These are phyloP conservation scores for Rhododendron mucronatum DNA, from an alignment of 148 eudicot genomes.

Conservation along the genomic window DNA sequence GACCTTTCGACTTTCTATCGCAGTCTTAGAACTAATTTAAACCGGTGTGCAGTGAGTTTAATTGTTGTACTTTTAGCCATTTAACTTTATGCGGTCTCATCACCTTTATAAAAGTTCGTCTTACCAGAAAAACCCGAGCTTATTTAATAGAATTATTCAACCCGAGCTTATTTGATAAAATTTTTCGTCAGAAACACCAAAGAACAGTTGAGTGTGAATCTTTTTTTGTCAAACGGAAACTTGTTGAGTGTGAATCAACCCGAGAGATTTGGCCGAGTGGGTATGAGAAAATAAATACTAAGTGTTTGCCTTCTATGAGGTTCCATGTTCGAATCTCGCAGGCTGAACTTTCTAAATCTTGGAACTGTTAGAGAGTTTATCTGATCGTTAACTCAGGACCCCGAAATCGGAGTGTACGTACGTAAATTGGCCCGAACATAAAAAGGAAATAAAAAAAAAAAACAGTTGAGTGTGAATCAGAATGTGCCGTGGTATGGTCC, in stretches of 20 bases:
- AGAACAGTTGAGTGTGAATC: neutral
- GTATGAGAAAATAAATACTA: no score
- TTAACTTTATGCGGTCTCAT: no score
- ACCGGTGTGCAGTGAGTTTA: no score
- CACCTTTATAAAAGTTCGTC: no score
- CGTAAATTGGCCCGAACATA: neutral
- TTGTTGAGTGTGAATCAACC: neutral
- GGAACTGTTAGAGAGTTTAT: no score
- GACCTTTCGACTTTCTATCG: neutral
- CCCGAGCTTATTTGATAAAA: neutral
- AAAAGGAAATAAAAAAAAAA: neutral
- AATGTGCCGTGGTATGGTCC: neutral
- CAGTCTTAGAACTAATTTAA: no score
- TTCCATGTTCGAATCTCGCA: neutral
- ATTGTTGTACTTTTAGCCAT: neutral
- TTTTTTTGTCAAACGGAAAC: no score
- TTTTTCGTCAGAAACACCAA: neutral
- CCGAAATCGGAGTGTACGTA: no score
- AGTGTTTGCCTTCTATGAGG: neutral
- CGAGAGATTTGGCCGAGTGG: neutral
- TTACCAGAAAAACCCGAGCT: neutral
- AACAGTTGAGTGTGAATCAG: neutral
- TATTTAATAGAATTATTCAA: neutral
- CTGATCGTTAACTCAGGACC: neutral
- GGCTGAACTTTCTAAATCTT: no score